Evolutionary conservation across 169 alveolate species (phyloP), one percentile per base, ranked within the genome.

Genomic region (Plasmodium adleri): DNA sequence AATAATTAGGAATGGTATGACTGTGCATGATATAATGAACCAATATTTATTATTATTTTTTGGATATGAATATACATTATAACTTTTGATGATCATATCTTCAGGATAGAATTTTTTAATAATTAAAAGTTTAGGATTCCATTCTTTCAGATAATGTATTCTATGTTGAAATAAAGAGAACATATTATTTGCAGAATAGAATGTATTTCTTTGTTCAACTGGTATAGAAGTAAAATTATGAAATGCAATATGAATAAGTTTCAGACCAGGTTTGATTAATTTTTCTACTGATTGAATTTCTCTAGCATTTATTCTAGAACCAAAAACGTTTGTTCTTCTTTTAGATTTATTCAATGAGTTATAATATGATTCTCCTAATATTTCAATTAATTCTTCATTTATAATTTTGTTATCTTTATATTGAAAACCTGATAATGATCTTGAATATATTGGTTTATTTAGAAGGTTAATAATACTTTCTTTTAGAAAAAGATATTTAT

Each of bases 101-200:
- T 76, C 76, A 39, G 89, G 75, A 17, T 54, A 32, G n/a, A 76
- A 64, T 68, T 70, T 76, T 68, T 64, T 76, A 17, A 39, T 63
- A 43, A 76, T 64, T 76, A 76, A 64, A 39, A 76, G 49, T 39
- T 76, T 63, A 17, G 89, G 45, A 50, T 76, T 72, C 89, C 89
- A 76, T 9, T 56, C 75, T 24, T 28, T 64, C 3, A 63, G 70
- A 54, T 76, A 76, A 45, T 76, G 89, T 0, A 64, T 12, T 70
- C 89, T 76, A 43, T 76, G 74, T 54, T 76, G 50, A 64, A 76
- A 76, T 45, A 76, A 59, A 15, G 63, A 76, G 58, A 76, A 76
- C 89, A 76, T 76, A 8, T 76, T 43, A 63, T 49, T 68, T 4
- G 78, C 89, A 12, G 89, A 76, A 68, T 76, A 76, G 7, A 76